Evolutionary conservation across 768 basidiomycete species (phyloP).

Genomic region (Mycena alexandri): DNA sequence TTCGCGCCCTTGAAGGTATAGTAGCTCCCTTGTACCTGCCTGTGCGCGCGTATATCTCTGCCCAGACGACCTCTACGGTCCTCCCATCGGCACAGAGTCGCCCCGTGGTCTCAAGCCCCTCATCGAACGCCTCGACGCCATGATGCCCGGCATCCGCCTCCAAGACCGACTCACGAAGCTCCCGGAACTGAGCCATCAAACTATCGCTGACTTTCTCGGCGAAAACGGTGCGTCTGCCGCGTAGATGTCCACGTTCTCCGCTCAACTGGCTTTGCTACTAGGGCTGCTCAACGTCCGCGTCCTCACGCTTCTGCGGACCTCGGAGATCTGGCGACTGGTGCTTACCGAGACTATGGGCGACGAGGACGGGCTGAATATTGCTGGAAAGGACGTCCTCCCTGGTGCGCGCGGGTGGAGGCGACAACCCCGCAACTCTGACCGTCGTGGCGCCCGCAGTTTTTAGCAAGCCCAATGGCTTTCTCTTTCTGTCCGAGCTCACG

Average conservation of each 20-base stretch:
- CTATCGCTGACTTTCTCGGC: slow-evolving; percentile 55
- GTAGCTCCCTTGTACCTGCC: slow-evolving; percentile 15
- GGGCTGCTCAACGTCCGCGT: slow-evolving; percentile 63
- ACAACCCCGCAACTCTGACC: not conserved
- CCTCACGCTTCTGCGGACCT: slow-evolving; percentile 59
- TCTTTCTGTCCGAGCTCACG: slow-evolving; percentile 62
- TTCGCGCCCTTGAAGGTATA: slow-evolving; percentile 51
- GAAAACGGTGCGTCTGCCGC: slow-evolving; percentile 47
- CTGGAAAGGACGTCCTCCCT: slow-evolving; percentile 55
- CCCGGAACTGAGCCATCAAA: slow-evolving; percentile 53
- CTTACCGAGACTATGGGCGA: slow-evolving; percentile 61
- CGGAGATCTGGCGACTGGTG: slow-evolving; percentile 58
- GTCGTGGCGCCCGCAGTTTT: slow-evolving; percentile 55
- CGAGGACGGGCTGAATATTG: slow-evolving; percentile 65
- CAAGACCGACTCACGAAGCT: slow-evolving; percentile 54
- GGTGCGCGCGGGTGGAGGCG: slow-evolving; percentile 47
- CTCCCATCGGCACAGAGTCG: slow-evolving; percentile 55
- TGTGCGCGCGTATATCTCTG: slow-evolving; percentile 17
- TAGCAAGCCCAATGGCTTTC: slow-evolving; percentile 63
- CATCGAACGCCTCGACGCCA: slow-evolving; percentile 53
- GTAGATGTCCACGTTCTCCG: slow-evolving; percentile 6
- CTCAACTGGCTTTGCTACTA: slow-evolving; percentile 36
- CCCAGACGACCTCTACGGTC: slow-evolving; percentile 58
- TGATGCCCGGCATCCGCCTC: slow-evolving; percentile 64
- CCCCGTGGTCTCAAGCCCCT: slow-evolving; percentile 52